Conservation (phyloP, 495 filamentous ascomycete genomes). For the Penicillium arizonense region DNA sequence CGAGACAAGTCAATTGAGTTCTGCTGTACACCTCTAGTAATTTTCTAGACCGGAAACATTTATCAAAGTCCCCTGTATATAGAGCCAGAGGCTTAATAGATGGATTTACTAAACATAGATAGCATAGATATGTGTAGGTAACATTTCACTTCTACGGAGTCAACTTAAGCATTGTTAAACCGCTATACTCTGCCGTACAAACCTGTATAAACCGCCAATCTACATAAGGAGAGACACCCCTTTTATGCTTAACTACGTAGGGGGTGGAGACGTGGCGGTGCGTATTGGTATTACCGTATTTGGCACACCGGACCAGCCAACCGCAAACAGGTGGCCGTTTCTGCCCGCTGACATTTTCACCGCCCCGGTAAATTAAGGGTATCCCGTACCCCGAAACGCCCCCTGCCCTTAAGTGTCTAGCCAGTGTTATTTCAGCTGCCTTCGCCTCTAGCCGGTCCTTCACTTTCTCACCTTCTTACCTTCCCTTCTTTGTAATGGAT, state of each 20-base stretch:
- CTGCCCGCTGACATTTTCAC: background rate
- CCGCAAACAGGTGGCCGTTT: background rate
- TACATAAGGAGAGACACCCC: constrained; percentile 7
- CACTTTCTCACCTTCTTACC: background rate
- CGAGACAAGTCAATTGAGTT: too few species aligned
- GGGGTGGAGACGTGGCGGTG: constrained; percentile 30
- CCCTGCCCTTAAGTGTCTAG: constrained; percentile 18
- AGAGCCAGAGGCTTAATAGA: too few species aligned
- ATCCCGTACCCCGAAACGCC: constrained; percentile 3
- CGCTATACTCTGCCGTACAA: too few species aligned
- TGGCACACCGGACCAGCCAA: background rate
- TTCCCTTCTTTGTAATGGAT: constrained; percentile 21
- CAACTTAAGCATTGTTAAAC: too few species aligned
- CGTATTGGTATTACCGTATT: constrained; percentile 19
- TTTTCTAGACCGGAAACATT: too few species aligned
- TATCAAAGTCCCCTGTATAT: too few species aligned
- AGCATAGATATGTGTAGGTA: too few species aligned
- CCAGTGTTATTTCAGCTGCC: constrained; percentile 22
- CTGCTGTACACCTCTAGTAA: too few species aligned
- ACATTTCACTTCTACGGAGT: too few species aligned
- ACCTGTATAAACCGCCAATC: background rate
- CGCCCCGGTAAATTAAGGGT: constrained; percentile 22
- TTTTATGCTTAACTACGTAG: constrained; percentile 16
- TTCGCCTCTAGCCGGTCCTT: constrained; percentile 11
- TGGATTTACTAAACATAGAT: too few species aligned